Base-by-base conservation (phyloP, 2,329 filamentous ascomycete species). In the Penicillium sp. region DNA sequence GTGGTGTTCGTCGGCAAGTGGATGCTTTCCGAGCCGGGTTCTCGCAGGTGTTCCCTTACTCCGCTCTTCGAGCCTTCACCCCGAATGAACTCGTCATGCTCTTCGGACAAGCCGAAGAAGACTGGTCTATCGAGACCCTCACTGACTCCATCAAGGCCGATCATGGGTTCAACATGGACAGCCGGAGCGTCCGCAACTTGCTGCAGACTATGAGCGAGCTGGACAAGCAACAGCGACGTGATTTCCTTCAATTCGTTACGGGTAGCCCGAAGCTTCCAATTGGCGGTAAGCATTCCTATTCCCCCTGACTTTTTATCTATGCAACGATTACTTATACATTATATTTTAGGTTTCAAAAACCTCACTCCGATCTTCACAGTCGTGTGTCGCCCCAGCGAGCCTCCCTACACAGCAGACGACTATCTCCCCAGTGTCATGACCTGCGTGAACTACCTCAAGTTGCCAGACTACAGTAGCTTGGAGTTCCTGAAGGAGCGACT, bases 351-450 rank as follows among this genome's bases (percentile, higher is more conserved):
- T 52, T 98, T 98, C 81, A 95, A 95, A 75, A 88, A 86, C 69
- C 82, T 98, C 54, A 97, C 90, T 2, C 93, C 93, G 18, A 96
- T 97, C 86, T 97, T 98, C 68, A 98, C 93, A 3, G 93, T 98
- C 55, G 93, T 98, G 38, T 97, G 93, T 79, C 96, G 96, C 72
- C 92, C 92, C n/a, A 95, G 89, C 70, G 93, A 98, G 66, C 84
- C 89, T 13, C 93, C 93, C 1, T 93, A 91, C 69, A 87, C 86
- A 3, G 92, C 92, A 4, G 93, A 98, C 66, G 93, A 98, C 74
- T 98, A 97, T 65, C 80, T 98, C n/a, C 93, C 95, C 10, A 97
- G 91, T 68, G 95, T 98, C 69, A 98, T 98, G 95, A 98, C 95
- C 9, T 98, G 95, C 69, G 93, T 95, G 72, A 98, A 98, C 72